These are phyloP conservation scores for Exserohilum rostratum DNA, from an alignment of 2,329 filamentous ascomycete genomes.

Conservation along the genomic window DNA sequence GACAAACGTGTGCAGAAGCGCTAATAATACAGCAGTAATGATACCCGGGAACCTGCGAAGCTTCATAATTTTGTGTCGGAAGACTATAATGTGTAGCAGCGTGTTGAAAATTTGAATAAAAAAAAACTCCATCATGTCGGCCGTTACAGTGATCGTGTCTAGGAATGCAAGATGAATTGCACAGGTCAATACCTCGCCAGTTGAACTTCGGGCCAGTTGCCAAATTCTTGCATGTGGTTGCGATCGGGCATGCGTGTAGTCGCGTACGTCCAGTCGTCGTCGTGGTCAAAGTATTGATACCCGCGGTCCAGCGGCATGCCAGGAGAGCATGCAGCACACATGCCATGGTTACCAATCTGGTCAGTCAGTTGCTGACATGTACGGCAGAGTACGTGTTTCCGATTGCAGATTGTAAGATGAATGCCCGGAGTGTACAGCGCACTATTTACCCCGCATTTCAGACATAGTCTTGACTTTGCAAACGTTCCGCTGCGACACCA, in stretches of 20 bases:
- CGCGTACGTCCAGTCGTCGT: constrained; percentile 23
- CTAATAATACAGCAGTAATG: not conserved
- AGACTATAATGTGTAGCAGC: not conserved
- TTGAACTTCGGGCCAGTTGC: constrained; percentile 23
- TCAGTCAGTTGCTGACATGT: constrained; percentile 28
- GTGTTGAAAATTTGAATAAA: not conserved
- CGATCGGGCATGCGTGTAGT: constrained; percentile 13
- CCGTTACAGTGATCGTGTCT: not conserved
- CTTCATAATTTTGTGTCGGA: not conserved
- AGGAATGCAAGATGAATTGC: not conserved
- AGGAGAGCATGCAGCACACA: constrained; percentile 22
- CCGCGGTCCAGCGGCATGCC: constrained; percentile 2
- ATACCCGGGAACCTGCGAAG: not conserved
- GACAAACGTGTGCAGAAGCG: constrained; percentile 5
- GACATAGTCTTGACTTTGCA: constrained; percentile 34
- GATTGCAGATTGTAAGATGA: constrained; percentile 27
- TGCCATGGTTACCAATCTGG: constrained; percentile 13
- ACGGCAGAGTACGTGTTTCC: constrained; percentile 24
- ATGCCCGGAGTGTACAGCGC: constrained; percentile 28
- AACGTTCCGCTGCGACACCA: constrained; percentile 27
- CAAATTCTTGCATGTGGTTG: constrained; percentile 24
- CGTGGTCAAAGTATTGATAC: constrained; percentile 7
- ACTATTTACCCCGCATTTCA: constrained; percentile 32
- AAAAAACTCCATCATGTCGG: not conserved
- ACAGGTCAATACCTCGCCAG: not conserved